Evolutionary conservation across 2,329 filamentous ascomycete genomes (phyloP), one percentile per base, ranked within the genome.

Genomic region (Cordyceps tenuipes): DNA sequence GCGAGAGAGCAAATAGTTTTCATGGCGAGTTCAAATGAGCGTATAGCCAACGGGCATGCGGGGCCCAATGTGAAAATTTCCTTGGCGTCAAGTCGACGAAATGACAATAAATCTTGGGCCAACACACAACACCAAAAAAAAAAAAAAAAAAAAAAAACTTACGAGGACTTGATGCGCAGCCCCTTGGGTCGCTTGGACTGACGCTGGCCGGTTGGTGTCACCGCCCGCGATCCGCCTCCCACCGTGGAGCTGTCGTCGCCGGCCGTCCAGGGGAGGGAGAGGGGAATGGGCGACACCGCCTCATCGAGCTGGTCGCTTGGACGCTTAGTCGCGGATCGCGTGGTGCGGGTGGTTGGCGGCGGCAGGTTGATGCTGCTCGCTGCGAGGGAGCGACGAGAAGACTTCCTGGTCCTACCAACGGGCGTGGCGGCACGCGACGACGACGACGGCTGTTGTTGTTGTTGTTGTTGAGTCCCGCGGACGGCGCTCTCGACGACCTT

Each of bases 131-230:
- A n/a, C n/a, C n/a, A n/a, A 23, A 23, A 23, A 23, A 23, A 23
- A 23, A 23, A 23, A 4, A 23, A 23, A 2, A 23, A 23, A 4
- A 23, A 23, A 2, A n/a, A 65, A 63, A 85, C 84, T 81, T 76
- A 87, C 86, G 86, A 89, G 71, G 80, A 82, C 74, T 89, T 88
- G 68, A 87, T 80, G 65, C 86, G 84, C 62, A 83, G 77, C 44
- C 84, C 80, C 69, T 83, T 82, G 54, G 78, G 75, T 72, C 82
- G 86, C 77, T 86, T 86, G 62, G 76, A 72, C 36, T 82, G 77
- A 46, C 81, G 81, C 59, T 79, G 75, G 48, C 79, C 75, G 59
- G 73, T 77, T 7, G 85, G 85, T 36, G 85, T 88, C 59, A 77
- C 82, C 60, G 83, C 82, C 65, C 85, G 82, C 36, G 84, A 87